Conservation (phyloP, 2,329 filamentous ascomycete genomes). For the Botrytis porri region DNA sequence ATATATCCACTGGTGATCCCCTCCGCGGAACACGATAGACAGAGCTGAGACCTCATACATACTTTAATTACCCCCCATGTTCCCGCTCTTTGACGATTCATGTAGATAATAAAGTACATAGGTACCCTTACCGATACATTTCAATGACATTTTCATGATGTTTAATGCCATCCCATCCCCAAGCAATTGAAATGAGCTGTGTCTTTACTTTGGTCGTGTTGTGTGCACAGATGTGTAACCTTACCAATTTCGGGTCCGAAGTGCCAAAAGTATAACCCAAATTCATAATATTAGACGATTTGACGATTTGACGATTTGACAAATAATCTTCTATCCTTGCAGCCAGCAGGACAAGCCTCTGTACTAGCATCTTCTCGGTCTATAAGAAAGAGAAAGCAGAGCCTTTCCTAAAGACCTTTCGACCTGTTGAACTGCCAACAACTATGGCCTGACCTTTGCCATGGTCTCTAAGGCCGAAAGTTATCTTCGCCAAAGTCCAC, state of each 20-base stretch:
- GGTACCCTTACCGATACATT: background rate
- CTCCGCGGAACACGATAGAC: background rate
- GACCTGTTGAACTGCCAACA: background rate
- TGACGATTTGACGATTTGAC: background rate
- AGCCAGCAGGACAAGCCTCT: background rate
- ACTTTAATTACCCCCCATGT: background rate
- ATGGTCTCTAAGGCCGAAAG: background rate
- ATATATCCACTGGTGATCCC: too few relatives aligned
- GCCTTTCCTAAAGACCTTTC: background rate
- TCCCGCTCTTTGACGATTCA: background rate
- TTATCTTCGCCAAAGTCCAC: constrained; percentile 1
- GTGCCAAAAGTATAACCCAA: background rate
- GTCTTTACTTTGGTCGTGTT: background rate
- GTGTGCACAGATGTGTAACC: background rate
- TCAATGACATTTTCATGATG: background rate
- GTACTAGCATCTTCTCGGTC: background rate
- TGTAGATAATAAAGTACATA: background rate
- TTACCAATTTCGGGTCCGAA: background rate
- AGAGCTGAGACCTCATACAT: background rate
- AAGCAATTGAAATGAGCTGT: background rate
- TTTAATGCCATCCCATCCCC: background rate
- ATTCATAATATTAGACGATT: too few relatives aligned
- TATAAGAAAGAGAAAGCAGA: background rate
- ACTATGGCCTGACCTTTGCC: background rate
- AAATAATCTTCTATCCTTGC: background rate